Base-by-base conservation (phyloP, 1,139 yeast species). In the Suhomyces wounanorum region DNA sequence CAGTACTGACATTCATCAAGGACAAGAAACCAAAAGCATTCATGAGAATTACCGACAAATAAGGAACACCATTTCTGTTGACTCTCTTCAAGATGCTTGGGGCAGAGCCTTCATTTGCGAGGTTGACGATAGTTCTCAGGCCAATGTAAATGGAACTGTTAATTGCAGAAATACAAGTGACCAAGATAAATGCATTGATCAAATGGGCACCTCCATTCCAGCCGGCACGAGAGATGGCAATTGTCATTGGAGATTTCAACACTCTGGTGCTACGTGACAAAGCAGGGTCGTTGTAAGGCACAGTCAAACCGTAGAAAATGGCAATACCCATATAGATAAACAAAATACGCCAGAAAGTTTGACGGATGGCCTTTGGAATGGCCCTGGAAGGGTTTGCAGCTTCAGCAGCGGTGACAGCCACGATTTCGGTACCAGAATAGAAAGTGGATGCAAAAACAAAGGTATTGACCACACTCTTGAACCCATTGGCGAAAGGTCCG, bases 391-490 rank as follows among this genome's bases (percentile, higher is more conserved):
- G 86, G 54, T 81, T 79, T 59, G 75, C 73, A 0, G 85, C 70
- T 58, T 83, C 87, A 17, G 82, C 76, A 0, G 85, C 85, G 42
- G 83, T 73, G 28, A 82, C 67, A 4, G 85, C 83, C 23, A 82
- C 75, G 23, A 83, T 77, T 61, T 83, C 87, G 16, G 82, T 78
- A 44, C 87, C 87, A 2, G 82, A 70, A 55, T 80, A 81, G 52
- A 80, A 82, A 3, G 82, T 84, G 62, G 83, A 82, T 45, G 89
- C 85, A 67, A 82, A 85, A 9, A 86, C 88, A 61, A 87, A 84
- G 2, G 88, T 85, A 49, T 73, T 78, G 13, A 87, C 91, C 43
- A 87, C 83, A 47, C 91, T 89, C 55, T 63, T 64, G 56, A 66
- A 66, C 3, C 69, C 68, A 40, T 60, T 52, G 10, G 57, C 61